phyloP scores from a whole-genome alignment of 306 rosid species.

The Oemleria cerasiformis region DNA sequence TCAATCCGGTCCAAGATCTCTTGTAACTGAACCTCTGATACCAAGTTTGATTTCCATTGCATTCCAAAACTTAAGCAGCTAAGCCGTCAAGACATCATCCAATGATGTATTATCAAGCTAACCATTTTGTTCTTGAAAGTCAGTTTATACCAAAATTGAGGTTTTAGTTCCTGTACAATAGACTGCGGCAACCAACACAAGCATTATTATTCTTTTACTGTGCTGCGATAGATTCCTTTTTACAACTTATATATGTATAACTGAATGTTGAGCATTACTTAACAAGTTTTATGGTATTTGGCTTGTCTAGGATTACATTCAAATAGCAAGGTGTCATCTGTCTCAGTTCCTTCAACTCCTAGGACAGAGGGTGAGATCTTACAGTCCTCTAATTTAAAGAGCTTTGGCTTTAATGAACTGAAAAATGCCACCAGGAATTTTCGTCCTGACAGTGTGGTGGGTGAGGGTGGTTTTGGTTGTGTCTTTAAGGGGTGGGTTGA shows the following conservation, averaged over 20 bases:
- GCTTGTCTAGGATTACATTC: slow-evolving; percentile 47
- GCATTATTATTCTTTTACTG: background rate
- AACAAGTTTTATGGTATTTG: slow-evolving; percentile 13
- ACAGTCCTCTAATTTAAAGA: slow-evolving; percentile 73
- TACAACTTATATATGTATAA: background rate
- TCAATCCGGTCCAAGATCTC: background rate
- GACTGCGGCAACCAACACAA: background rate
- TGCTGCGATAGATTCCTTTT: background rate
- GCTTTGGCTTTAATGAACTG: slow-evolving; percentile 66
- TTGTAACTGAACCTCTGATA: background rate
- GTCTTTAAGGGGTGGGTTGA: slow-evolving; percentile 97
- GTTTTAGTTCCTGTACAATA: background rate
- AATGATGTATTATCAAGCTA: background rate
- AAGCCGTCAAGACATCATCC: background rate
- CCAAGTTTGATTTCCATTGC: background rate
- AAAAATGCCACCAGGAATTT: slow-evolving; percentile 87
- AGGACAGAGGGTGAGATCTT: slow-evolving; percentile 89
- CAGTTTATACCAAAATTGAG: background rate
- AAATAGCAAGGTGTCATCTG: slow-evolving; percentile 51
- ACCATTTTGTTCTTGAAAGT: background rate
- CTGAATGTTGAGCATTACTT: slow-evolving; percentile 2
- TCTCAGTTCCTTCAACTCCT: slow-evolving; percentile 66
- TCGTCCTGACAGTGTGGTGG: slow-evolving; percentile 94
- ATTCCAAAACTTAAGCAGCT: background rate
- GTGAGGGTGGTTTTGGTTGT: slow-evolving; percentile 94